Evolutionary conservation across 163 green algal genomes (phyloP), one percentile per base, ranked within the genome.

Genomic region (Scenedesmus sp.): DNA sequence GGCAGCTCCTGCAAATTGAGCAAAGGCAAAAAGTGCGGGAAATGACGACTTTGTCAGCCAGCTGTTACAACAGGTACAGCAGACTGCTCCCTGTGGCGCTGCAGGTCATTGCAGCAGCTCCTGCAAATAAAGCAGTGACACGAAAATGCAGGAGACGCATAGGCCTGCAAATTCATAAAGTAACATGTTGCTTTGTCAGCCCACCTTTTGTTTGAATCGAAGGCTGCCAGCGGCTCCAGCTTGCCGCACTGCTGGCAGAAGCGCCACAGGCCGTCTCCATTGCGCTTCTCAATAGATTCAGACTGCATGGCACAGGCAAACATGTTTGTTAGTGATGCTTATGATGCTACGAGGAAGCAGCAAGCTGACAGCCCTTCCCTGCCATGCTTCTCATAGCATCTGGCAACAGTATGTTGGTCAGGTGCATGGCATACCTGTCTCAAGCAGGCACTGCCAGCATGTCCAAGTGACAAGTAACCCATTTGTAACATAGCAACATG

Each of bases 201-300:
- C 26, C 66, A 76, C 66, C 66, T 16, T 18, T 76, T 76, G 66
- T 5, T 26, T 26, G 66, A 76, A 8, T 76, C 66, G 6, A 76
- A 76, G 16, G 3, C 66, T 26, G 15, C 66, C 66, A 76, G 66
- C 3, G 66, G 66, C 15, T 76, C 66, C 15, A 76, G 66, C 66
- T 76, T 76, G 66, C 66, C 66, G 66, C 66, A 76, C 15, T 76
- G 66, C 66, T 76, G 66, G 66, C 66, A 76, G 66, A 76, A 76
- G 3, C 66, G 66, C 66, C 66, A 76, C 2, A 76, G 2, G 16
- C 66, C 66, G 16, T 26, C 26, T 3, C 15, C 66, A 18, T 5
- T 76, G 66, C 66, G 66, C 16, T 6, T 26, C 66, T 76, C 66
- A 34, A 76, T 26, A 5, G 66, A 16, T 5, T 76, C 66, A 34